A percentile compares a stretch with the other conserved stretches of the same genome.
Evolutionary conservation across 108 stramenopile species (phyloP).

Genomic region (Discostella stelligeroides): DNA sequence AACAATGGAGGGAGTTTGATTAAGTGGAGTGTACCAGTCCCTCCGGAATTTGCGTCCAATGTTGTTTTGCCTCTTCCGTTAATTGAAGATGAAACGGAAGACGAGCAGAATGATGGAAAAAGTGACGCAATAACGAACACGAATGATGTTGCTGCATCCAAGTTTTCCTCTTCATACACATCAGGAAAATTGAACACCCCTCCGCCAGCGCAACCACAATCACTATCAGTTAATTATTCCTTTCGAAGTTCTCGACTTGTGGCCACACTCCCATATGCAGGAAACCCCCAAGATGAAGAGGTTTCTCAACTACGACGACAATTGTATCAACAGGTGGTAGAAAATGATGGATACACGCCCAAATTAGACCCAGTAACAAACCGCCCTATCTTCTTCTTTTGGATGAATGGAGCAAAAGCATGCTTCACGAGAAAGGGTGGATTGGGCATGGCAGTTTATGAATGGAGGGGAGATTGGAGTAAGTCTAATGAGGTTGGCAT

Average conservation of each 20-base stretch:
- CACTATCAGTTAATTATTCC: slow-evolving; percentile 27
- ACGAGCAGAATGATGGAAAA: slow-evolving; percentile 30
- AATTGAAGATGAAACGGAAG: slow-evolving; percentile 44
- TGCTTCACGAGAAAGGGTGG: slow-evolving; percentile 76
- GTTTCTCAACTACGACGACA: slow-evolving; percentile 67
- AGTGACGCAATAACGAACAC: slow-evolving; percentile 1
- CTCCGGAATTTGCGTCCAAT: slow-evolving; percentile 62
- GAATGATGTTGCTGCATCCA: neutral
- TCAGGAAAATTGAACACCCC: slow-evolving; percentile 17
- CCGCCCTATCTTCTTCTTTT: slow-evolving; percentile 84
- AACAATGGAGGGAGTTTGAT: slow-evolving; percentile 39
- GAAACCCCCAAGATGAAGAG: slow-evolving; percentile 75
- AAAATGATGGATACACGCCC: slow-evolving; percentile 71
- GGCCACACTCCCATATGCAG: slow-evolving; percentile 75
- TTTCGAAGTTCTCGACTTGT: slow-evolving; percentile 59
- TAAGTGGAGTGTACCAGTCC: slow-evolving; percentile 63
- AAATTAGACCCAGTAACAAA: slow-evolving; percentile 67
- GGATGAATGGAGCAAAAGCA: slow-evolving; percentile 74
- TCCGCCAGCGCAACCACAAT: slow-evolving; percentile 26
- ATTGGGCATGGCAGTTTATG: slow-evolving; percentile 86
- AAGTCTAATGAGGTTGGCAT: slow-evolving; percentile 83
- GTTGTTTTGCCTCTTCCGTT: slow-evolving; percentile 55
- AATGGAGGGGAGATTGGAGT: slow-evolving; percentile 68
- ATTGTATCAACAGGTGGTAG: slow-evolving; percentile 70
- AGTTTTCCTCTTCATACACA: slow-evolving; percentile 18